Base-by-base conservation (phyloP, 2,329 filamentous ascomycete species). In the Fusarium chlamydosporum region DNA sequence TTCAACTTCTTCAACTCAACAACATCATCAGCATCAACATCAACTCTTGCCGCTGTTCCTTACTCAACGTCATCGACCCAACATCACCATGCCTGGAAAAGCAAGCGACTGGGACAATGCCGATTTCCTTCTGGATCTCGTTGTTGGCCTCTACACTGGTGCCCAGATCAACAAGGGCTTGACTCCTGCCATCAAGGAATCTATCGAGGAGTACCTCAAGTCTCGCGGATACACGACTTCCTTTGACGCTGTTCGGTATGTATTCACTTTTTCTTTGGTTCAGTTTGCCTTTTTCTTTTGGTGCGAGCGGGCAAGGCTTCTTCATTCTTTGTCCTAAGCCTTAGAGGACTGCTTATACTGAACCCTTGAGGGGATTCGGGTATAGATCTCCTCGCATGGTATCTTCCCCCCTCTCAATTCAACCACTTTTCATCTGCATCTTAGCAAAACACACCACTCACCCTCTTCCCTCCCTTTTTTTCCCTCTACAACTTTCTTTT, bases 181-280 rank as follows among this genome's bases (percentile, higher is more conserved):
- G 58, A 71, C 61, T 15, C 47, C 74, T 15, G 61, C 75, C 27
- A 65, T 75, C 34, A 78, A 77, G 51, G 72, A 75, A 0, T 71
- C 70, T 2, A 71, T 84, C 48, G 72, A 77, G 45, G 63, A 63
- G 9, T 76, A 76, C n/a, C 74, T 83, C 56, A 67, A 74, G n/a
- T 41, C 65, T 13, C 68, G 67, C 7, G 77, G 80, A 9, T 74
- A 79, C 51, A 61, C 65, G 7, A 79, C 80, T n/a, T 80, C 79
- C 5, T 84, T 82, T 81, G 79, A 84, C 31, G 80, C 75, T 2
- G 76, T 84, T 50, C 81, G 83, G 83, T 84, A 78, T 42, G 80
- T 76, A 10, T 11, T 7, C 2, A 26, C 12, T 51, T 27, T 57
- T 23, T 35, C 3, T 42, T 37, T 13, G 43, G 35, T 56, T 18